Evolutionary conservation across 2,329 filamentous ascomycete genomes (phyloP), one percentile per base, ranked within the genome.

Genomic region (Talaromyces sp.): DNA sequence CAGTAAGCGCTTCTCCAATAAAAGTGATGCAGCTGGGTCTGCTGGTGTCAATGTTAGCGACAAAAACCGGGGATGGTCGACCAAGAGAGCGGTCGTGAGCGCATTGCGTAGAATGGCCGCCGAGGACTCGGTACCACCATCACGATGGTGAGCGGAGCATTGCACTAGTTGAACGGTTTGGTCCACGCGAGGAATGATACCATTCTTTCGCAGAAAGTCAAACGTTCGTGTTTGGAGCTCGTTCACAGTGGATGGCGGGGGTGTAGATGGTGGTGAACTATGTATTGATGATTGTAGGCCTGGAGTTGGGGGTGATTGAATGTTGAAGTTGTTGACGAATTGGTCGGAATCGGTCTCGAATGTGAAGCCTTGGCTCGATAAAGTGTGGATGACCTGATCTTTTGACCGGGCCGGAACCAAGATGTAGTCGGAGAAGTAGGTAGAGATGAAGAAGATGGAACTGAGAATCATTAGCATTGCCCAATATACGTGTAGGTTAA

Each of bases 381-480:
- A 83, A 0, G 92, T 90, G 65, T 88, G 83, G 39, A 92, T 87
- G 57, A 98, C 93, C 45, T 88, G 89, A 31, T 85, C 81, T 60
- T 90, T 88, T 72, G 90, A 88, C 73, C 88, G 90, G 62, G 84
- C 84, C 0, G 95, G 93, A 0, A 97, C 92, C 41, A 98, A 85
- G 71, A 99, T 96, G 78, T 97, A 98, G 80, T 99, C 94, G 39
- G 91, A 95, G 79, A 96, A 98, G 79, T 98, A 99, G 37, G 93
- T 97, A 3, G 94, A 97, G 76, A 97, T 96, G 84, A 98, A 98
- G 82, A 98, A 97, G 74, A 99, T 96, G 62, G 94, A 91, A 61
- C 86, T 88, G 56, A 8, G 14, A 22, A 37, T 22, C 6, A 14
- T 56, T 56, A 56, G 52, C 19, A 5, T 6, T 35, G 50, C 50